These are phyloP conservation scores for Capsicum rhomboideum DNA, from an alignment of 257 asterid genomes.

Conservation along the genomic window DNA sequence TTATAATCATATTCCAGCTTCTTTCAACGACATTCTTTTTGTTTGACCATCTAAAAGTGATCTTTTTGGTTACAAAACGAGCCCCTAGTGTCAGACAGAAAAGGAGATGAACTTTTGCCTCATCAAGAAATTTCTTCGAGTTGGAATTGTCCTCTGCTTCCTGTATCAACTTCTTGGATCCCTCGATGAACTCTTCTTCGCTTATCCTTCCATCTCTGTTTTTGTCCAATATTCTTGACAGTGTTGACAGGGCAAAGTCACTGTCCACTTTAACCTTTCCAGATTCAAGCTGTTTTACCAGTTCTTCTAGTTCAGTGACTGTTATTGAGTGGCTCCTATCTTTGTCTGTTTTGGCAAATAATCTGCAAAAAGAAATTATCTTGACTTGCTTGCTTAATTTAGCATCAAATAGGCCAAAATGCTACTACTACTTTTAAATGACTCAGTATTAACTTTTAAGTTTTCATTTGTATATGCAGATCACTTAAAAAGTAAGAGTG, in stretches of 20 bases:
- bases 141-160: conserved; percentile 20
- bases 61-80: background rate
- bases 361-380: conserved; percentile 16
- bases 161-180: conserved; percentile 34
- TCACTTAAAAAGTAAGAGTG: background rate
- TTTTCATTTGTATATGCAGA: background rate
- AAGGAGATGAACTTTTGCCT: conserved; percentile 16
- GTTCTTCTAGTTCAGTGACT: conserved; percentile 21
- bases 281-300: conserved; percentile 22
- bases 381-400: background rate
- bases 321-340: conserved; percentile 19
- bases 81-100: background rate
- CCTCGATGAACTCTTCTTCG: conserved; percentile 31
- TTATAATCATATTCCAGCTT: background rate
- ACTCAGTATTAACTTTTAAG: background rate
- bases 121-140: conserved; percentile 16
- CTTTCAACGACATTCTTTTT: background rate
- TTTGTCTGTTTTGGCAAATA: conserved; percentile 30
- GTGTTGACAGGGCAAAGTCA: conserved; percentile 24
- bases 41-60: background rate
- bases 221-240: conserved; percentile 29
- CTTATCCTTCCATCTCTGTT: conserved; percentile 14
- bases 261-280: conserved; percentile 25
- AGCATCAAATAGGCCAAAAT: background rate
- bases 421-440: background rate